Evolutionary conservation across 257 asterid species (phyloP), one percentile per base, ranked within the genome.

Genomic region (Voacanga thouarsii): DNA sequence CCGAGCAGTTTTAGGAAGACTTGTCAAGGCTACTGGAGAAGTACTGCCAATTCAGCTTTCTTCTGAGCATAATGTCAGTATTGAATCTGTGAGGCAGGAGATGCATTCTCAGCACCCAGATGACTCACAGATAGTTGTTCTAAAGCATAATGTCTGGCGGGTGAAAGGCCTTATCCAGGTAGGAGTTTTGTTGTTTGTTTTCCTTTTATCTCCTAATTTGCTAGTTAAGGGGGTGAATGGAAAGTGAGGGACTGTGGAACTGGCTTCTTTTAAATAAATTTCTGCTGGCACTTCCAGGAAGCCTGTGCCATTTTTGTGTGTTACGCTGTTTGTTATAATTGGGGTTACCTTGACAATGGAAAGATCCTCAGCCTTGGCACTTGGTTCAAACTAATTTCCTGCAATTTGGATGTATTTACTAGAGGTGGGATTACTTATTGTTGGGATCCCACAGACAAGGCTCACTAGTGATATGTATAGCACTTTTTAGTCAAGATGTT

Each of bases 131-230:
- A 87, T 90, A 64, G 96, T 90, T n/a, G 93, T 90, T 82, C 71
- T 90, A 75, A 90, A 87, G 89, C 96, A 87, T 82, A 89, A 90
- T 24, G 96, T 90, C 19, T 90, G 96, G 96, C 89, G 96, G 37
- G 96, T 90, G 76, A 90, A 90, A 87, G 96, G 96, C 56, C 84
- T 90, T 53, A 90, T 90, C 78, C 96, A 90, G 89, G 96, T 90
- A 26, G 49, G 37, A 51, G 14, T 61, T 18, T 50, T 43, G 12
- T 57, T 44, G 14, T 68, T 43, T 53, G 26, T 23, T 61, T 60
- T n/a, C 73, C 70, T 57, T 72, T 41, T 57, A 4, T 26, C 24
- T 21, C 45, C 14, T 28, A 24, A 16, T 45, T 74, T 55, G 12
- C 51, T 45, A 4, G 4, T 47, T 53, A 51, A 0, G 39, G 41